These are phyloP conservation scores for Pichia nanzhaoensis DNA, from an alignment of 805 yeast genomes.

Conservation along the genomic window DNA sequence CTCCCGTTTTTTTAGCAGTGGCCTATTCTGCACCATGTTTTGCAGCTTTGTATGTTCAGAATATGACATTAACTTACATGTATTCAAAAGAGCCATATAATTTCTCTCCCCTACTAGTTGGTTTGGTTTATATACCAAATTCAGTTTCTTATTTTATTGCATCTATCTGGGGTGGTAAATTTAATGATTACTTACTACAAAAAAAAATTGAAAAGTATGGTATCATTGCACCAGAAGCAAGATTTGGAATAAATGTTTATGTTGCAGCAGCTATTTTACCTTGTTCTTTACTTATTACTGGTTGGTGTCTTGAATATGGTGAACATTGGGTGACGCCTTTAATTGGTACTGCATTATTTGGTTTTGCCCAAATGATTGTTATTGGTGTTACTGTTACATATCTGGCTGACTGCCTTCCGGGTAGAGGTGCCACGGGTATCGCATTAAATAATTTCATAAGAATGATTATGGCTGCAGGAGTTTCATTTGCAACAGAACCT, in stretches of 20 bases:
- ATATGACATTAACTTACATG: conserved; percentile 61
- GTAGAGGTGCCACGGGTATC: conserved; percentile 83
- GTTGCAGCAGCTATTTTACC: conserved; percentile 59
- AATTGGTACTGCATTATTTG: conserved; percentile 75
- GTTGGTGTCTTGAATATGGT: conserved; percentile 70
- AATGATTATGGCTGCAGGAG: conserved; percentile 66
- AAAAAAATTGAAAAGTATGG: conserved; percentile 54
- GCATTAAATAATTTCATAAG: conserved; percentile 75
- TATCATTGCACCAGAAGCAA: conserved; percentile 63
- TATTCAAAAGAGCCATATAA: conserved; percentile 64
- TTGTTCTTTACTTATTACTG: conserved; percentile 61
- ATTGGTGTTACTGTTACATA: conserved; percentile 79
- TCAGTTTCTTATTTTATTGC: conserved; percentile 72
- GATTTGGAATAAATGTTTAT: conserved; percentile 69
- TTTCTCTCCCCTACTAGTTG: conserved; percentile 58
- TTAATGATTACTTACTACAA: conserved; percentile 60
- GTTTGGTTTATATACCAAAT: conserved; percentile 76
- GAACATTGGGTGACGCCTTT: conserved; percentile 74
- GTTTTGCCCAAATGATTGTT: conserved; percentile 76
- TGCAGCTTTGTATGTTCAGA: conserved; percentile 63
- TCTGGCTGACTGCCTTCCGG: conserved; percentile 78
- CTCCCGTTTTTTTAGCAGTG: conserved; percentile 67
- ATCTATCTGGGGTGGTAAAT: conserved; percentile 72
- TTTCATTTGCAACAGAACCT: conserved; percentile 72
- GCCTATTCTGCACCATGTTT: conserved; percentile 66